A percentile compares a stretch with the other conserved stretches of the same genome.
These are phyloP conservation scores for Fallopia convolvulus DNA, from an alignment of 148 eudicot species.

Conservation along the genomic window DNA sequence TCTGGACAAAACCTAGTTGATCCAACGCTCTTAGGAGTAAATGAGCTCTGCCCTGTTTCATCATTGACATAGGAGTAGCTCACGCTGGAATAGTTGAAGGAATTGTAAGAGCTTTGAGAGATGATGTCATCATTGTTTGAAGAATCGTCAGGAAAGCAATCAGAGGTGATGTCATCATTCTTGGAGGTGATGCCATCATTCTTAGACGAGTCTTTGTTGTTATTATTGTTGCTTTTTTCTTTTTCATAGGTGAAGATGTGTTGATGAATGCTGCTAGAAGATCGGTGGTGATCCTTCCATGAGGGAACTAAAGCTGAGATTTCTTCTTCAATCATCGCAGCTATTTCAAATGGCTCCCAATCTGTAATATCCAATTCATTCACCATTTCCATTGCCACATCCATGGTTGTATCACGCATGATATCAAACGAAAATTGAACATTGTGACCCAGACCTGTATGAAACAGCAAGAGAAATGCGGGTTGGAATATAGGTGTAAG, in stretches of 20 bases:
- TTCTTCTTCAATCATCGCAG: conserved; percentile 61
- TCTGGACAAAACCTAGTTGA: conserved; percentile 40
- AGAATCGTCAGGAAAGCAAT: conserved; percentile 22
- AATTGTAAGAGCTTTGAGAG: conserved; percentile 42
- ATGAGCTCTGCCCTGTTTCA: conserved; percentile 11
- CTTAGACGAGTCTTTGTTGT: neutral
- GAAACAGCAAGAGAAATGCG: neutral
- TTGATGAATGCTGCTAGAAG: conserved; percentile 26
- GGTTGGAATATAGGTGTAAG: neutral
- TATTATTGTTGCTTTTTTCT: conserved; percentile 26
- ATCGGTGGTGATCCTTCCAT: conserved; percentile 26
- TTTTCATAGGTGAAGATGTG: conserved; percentile 38
- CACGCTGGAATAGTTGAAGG: conserved; percentile 29
- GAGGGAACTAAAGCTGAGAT: conserved; percentile 47
- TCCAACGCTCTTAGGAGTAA: conserved; percentile 16
- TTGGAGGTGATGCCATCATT: conserved; percentile 48
- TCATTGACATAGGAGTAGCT: conserved; percentile 25
- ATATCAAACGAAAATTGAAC: conserved; percentile 62
- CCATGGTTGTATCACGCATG: conserved; percentile 46
- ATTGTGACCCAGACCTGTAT: conserved; percentile 41
- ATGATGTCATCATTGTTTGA: conserved; percentile 36
- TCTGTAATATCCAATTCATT: conserved; percentile 64
- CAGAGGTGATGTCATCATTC: conserved; percentile 51
- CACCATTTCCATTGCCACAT: conserved; percentile 80
- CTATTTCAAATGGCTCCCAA: conserved; percentile 64